Evolutionary conservation across 108 stramenopile genomes (phyloP).

Genomic region (Fragilariopsis cylindrus): DNA sequence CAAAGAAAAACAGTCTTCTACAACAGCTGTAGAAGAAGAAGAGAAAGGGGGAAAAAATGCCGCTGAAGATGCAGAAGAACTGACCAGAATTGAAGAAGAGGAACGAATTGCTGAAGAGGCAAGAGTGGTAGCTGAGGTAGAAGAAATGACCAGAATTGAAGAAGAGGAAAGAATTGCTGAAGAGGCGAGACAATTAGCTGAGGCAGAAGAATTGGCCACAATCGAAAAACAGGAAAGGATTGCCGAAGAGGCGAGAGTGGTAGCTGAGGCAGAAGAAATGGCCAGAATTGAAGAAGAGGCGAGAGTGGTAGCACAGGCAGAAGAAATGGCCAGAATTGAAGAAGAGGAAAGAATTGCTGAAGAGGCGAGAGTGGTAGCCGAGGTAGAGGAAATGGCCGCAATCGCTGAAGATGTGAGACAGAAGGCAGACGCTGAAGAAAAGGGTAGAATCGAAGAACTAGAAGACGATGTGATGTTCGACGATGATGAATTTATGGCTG

Average conservation of each 20-base stretch:
- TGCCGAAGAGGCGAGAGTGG: no score
- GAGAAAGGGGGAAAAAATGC: constrained; percentile 1
- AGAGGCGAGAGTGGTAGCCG: constrained; percentile 5
- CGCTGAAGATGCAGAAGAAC: background rate
- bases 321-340: constrained; percentile 10
- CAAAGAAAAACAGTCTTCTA: constrained; percentile 3
- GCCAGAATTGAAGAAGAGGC: constrained; percentile 3
- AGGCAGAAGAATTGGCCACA: background rate
- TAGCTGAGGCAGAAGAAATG: background rate
- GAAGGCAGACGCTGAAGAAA: constrained; percentile 19
- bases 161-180: constrained; percentile 1
- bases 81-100: background rate
- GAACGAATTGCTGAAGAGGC: constrained; percentile 7
- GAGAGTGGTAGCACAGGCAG: constrained; percentile 10
- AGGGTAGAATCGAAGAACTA: constrained; percentile 15
- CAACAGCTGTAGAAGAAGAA: background rate
- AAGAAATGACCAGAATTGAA: constrained; percentile 19
- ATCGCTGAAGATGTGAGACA: constrained; percentile 7
- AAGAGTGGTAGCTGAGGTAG: background rate
- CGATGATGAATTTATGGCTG: constrained; percentile 46
- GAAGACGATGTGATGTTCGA: constrained; percentile 23
- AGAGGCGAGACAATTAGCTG: no score
- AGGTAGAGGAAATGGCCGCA: background rate
- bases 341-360: constrained; percentile 15
- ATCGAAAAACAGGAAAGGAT: background rate